These are phyloP conservation scores for Leccinum disarticulatum DNA, from an alignment of 768 basidiomycete genomes.

Conservation along the genomic window DNA sequence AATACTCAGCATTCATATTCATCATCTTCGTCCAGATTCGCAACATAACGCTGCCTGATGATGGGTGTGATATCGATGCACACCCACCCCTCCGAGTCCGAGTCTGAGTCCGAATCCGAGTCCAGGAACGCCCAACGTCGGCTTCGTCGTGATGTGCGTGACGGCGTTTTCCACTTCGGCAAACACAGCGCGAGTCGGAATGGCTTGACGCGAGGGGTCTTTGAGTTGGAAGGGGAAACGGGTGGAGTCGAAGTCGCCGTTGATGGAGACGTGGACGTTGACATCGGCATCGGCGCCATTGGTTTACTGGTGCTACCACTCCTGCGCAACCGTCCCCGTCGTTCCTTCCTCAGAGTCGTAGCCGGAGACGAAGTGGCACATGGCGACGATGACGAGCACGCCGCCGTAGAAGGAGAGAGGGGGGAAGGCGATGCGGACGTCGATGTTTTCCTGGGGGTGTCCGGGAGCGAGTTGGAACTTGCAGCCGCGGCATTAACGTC, in stretches of 20 bases:
- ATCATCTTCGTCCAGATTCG: constrained; percentile 10
- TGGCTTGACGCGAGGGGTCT: constrained; percentile 15
- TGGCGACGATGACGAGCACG: constrained; percentile 1
- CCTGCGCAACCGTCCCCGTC: constrained; percentile 8
- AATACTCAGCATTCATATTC: neutral
- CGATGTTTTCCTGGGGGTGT: constrained; percentile 15
- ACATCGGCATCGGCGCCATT: neutral
- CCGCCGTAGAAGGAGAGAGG: neutral
- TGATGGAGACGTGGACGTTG: neutral
- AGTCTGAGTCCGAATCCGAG: constrained; percentile 9
- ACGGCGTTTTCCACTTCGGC: constrained; percentile 12
- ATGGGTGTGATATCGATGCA: constrained; percentile 29
- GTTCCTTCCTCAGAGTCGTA: neutral
- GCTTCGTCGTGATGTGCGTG: neutral
- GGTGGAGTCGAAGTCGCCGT: neutral
- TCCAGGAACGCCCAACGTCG: constrained; percentile 3
- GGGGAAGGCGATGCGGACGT: constrained; percentile 9
- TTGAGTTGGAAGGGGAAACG: constrained; percentile 17
- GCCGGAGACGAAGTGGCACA: neutral
- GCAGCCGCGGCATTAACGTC: neutral
- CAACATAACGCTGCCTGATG: constrained; percentile 21
- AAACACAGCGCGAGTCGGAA: constrained; percentile 13
- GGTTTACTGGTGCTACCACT: neutral
- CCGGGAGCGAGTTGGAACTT: constrained; percentile 5
- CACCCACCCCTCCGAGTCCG: constrained; percentile 25